Conservation (phyloP, 1,284 basidiomycete species). For the Leccinum solheimii region DNA sequence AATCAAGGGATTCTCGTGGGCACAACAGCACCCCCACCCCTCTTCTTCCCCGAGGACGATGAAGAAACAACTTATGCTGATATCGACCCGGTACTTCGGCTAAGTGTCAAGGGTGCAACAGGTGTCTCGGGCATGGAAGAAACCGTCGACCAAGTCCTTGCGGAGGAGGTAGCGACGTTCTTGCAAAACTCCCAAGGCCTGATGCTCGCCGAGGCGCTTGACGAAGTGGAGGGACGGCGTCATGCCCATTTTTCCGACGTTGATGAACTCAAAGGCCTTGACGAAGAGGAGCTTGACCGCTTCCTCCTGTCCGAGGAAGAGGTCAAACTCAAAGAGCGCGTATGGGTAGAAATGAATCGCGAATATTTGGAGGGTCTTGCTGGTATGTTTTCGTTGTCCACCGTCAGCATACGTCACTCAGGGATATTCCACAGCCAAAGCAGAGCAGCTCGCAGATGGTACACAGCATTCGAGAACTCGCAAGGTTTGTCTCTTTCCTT, state of each 20-base stretch:
- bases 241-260: constrained; percentile 51
- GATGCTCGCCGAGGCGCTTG: constrained; percentile 56
- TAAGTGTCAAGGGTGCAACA: constrained; percentile 16
- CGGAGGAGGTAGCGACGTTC: constrained; percentile 66
- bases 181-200: constrained; percentile 58
- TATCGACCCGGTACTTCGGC: constrained; percentile 60
- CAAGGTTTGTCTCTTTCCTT: constrained; percentile 65
- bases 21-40: constrained; percentile 31
- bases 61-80: constrained; percentile 46
- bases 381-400: constrained; percentile 48
- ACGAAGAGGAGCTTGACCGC: constrained; percentile 91
- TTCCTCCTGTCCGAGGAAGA: constrained; percentile 87
- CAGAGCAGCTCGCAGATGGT: constrained; percentile 55
- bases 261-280: constrained; percentile 75
- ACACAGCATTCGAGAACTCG: constrained; percentile 55
- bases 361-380: constrained; percentile 92
- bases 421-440: constrained; percentile 59
- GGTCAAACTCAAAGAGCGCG: constrained; percentile 85
- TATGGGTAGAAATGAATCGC: constrained; percentile 96
- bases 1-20: constrained; percentile 43
- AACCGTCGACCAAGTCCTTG: constrained; percentile 53
- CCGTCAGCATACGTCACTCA: constrained; percentile 41
- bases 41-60: constrained; percentile 45
- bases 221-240: constrained; percentile 62
- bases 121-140: constrained; percentile 39